Evolutionary conservation across 257 asterid species (phyloP).

Genomic region (Salvia miltiorrhiza): DNA sequence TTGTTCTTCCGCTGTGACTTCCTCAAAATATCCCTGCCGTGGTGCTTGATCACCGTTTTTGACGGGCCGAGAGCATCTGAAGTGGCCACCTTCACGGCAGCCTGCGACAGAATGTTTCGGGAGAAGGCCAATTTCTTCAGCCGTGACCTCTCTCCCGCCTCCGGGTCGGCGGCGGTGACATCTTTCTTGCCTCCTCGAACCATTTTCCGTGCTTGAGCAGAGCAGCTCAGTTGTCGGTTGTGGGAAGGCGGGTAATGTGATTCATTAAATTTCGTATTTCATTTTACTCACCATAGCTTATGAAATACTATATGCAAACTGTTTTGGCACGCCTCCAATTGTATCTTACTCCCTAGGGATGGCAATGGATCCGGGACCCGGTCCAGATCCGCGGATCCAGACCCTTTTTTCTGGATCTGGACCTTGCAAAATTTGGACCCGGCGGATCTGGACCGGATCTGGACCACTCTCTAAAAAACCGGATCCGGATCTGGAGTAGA

Average conservation of each 20-base stretch:
- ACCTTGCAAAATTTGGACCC: too few species aligned
- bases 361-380: too few species aligned
- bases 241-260: not conserved
- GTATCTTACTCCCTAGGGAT: too few species aligned
- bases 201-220: not conserved
- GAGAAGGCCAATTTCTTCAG: conserved; percentile 52
- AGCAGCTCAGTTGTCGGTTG: not conserved
- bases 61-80: conserved; percentile 55
- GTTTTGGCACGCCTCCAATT: too few species aligned
- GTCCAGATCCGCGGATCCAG: too few species aligned
- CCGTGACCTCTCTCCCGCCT: conserved; percentile 54
- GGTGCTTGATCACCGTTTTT: conserved; percentile 66
- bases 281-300: too few species aligned
- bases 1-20: conserved; percentile 83
- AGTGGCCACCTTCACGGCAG: conserved; percentile 29
- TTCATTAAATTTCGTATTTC: not conserved
- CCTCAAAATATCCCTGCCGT: conserved; percentile 68
- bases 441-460: too few species aligned
- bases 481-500: too few species aligned
- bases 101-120: conserved; percentile 43
- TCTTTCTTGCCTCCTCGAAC: not conserved
- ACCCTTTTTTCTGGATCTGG: too few species aligned
- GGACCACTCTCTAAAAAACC: too few species aligned
- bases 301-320: too few species aligned
- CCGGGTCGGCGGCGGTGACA: conserved; percentile 30